These are phyloP conservation scores for Ilyonectria destructans DNA, from an alignment of 2,329 filamentous ascomycete genomes.

Conservation along the genomic window DNA sequence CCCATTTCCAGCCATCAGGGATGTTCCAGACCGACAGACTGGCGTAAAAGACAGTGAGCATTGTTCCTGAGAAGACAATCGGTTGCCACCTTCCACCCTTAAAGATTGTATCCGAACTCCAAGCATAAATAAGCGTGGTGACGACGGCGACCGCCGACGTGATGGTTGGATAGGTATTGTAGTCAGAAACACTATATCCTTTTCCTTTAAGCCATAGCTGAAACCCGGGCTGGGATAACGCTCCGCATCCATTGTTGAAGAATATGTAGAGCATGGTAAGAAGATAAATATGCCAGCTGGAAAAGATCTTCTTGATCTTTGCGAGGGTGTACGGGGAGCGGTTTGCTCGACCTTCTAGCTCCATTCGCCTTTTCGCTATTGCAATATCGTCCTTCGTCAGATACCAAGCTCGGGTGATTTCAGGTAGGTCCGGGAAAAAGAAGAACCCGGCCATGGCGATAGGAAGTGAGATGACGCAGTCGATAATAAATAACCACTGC, in stretches of 20 bases:
- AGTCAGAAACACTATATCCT: slow-evolving; percentile 59
- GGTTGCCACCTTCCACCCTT: slow-evolving; percentile 74
- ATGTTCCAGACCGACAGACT: slow-evolving; percentile 63
- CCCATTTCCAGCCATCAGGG: slow-evolving; percentile 73
- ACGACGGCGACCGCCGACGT: slow-evolving; percentile 69
- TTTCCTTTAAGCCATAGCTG: slow-evolving; percentile 63
- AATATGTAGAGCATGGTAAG: slow-evolving; percentile 73
- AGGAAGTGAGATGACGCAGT: slow-evolving; percentile 55
- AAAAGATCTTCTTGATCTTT: slow-evolving; percentile 75
- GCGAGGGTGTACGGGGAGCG: slow-evolving; percentile 57
- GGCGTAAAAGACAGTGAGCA: slow-evolving; percentile 59
- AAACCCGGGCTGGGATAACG: slow-evolving; percentile 70
- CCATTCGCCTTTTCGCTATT: slow-evolving; percentile 51
- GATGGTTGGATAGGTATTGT: slow-evolving; percentile 73
- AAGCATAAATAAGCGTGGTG: slow-evolving; percentile 75
- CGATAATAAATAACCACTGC: slow-evolving; percentile 58
- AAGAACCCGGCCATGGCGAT: slow-evolving; percentile 54
- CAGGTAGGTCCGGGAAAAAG: slow-evolving; percentile 53
- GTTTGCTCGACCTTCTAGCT: slow-evolving; percentile 62
- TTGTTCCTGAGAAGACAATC: slow-evolving; percentile 69
- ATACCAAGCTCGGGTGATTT: slow-evolving; percentile 49
- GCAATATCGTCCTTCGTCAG: slow-evolving; percentile 48
- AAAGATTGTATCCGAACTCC: slow-evolving; percentile 75
- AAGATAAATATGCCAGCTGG: slow-evolving; percentile 76
- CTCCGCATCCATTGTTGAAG: slow-evolving; percentile 73